A percentile compares a stretch with the other conserved stretches of the same genome.
These are phyloP conservation scores for Auricularia cornea DNA, from an alignment of 768 basidiomycete species.

Conservation along the genomic window DNA sequence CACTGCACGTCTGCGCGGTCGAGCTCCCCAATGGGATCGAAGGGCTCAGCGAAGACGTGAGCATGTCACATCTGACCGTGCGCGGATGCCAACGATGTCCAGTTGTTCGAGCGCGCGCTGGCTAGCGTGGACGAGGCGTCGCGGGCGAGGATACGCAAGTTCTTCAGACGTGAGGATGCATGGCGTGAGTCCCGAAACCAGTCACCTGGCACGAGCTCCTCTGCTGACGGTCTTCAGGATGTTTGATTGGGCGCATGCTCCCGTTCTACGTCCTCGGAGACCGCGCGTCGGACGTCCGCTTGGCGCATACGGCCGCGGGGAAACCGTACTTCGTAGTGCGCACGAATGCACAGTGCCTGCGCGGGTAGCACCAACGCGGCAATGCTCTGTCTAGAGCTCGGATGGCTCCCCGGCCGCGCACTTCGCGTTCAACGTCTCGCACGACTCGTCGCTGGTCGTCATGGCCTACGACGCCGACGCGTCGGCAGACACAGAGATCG, in stretches of 20 bases:
- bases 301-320: constrained; percentile 50
- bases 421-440: constrained; percentile 73
- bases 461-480: constrained; percentile 37
- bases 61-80: no score
- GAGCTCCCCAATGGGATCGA: constrained; percentile 29
- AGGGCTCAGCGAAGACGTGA: constrained; percentile 29
- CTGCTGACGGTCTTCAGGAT: constrained; percentile 37
- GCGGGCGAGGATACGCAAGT: constrained; percentile 49
- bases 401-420: constrained; percentile 15
- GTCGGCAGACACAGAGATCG: constrained; percentile 27
- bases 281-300: constrained; percentile 41
- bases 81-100: constrained; percentile 1
- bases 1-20: constrained; percentile 39
- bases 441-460: constrained; percentile 66
- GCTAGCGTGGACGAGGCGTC: constrained; percentile 49
- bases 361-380: constrained; percentile 9
- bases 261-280: constrained; percentile 54
- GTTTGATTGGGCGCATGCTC: constrained; percentile 68
- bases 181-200: constrained; percentile 48
- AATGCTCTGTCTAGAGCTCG: not conserved
- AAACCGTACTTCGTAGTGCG: constrained; percentile 63
- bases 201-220: not conserved
- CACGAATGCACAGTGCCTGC: not conserved
- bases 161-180: constrained; percentile 64
- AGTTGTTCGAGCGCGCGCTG: constrained; percentile 62